Percentiles rank a stretch among this genome's conserved stretches.
Evolutionary conservation across 2,329 filamentous ascomycete genomes (phyloP).

Genomic region (Fusarium sarcochroum): DNA sequence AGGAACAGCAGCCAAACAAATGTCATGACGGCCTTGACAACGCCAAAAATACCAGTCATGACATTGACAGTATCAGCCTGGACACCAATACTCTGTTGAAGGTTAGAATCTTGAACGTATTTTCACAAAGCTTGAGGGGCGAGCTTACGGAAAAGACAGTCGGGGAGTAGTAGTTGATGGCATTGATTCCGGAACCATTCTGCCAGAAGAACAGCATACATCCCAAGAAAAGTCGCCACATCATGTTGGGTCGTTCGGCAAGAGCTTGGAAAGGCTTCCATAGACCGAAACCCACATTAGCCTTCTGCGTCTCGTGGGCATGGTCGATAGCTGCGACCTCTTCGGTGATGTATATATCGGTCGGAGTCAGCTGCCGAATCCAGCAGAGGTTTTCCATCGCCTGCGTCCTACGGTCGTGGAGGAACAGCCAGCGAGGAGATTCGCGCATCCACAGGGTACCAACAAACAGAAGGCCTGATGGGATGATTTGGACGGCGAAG

Average conservation of each 20-base stretch:
- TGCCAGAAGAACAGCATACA: conserved; percentile 77
- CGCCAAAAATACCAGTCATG: conserved; percentile 77
- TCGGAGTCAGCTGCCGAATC: conserved; percentile 64
- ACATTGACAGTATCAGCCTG: conserved; percentile 52
- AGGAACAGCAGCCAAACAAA: conserved; percentile 75
- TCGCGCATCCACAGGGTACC: conserved; percentile 65
- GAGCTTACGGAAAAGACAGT: conserved; percentile 39
- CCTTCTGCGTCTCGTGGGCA: conserved; percentile 68
- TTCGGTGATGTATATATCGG: conserved; percentile 60
- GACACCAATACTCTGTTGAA: conserved; percentile 17
- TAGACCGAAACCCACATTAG: conserved; percentile 67
- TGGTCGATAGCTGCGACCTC: conserved; percentile 41
- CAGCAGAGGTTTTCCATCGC: conserved; percentile 66
- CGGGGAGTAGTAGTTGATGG: conserved; percentile 45
- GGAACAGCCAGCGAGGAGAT: conserved; percentile 72
- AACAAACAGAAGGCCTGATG: conserved; percentile 63
- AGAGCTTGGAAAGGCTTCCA: conserved; percentile 44
- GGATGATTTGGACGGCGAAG: conserved; percentile 69
- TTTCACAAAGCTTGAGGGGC: rapidly evolving
- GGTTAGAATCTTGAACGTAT: neutral
- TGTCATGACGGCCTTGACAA: conserved; percentile 75
- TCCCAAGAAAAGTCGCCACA: conserved; percentile 73
- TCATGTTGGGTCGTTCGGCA: conserved; percentile 58
- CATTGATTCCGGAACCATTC: conserved; percentile 68
- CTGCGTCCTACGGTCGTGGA: conserved; percentile 65